Base-by-base conservation (phyloP, 192 early-diverging fungal genomes). In the Coemansia sp. region DNA sequence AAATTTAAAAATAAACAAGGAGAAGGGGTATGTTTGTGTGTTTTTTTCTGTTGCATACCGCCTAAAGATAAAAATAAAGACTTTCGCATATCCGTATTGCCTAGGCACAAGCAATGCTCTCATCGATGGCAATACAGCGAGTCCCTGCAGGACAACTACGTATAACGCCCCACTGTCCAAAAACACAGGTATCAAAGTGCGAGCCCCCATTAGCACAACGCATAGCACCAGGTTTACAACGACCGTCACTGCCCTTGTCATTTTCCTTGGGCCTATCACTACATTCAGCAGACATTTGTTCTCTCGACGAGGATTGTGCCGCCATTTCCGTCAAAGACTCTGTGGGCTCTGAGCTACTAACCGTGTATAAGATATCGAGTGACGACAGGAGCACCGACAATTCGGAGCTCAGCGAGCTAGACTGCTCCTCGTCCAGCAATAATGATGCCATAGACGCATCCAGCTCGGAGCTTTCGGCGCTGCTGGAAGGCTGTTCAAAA, bases 111-210 rank as follows among this genome's bases (percentile, higher is more conserved):
- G 56, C 58, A 52, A 77, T 77, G 12, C 52, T 42, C 10, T 61
- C 26, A 1, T 29, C 54, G 3, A 68, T 33, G 1, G 61, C 12
- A 24, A 65, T 50, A 24, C 74, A 77, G 3, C 40, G 38, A 1
- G 74, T 77, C 26, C 68, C 68, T 15, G 38, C 33, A 36, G 61
- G 44, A 41, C 74, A 77, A 0, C 40, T 44, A n/a, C 74, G 63
- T 11, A 77, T 40, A 18, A 58, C 58, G 15, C 74, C 74, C 74
- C 74, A 76, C 19, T 48, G 56, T 9, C 68, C 68, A 67, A 56
- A 57, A n/a, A 76, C 54, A 14, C 74, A 76, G 8, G 74, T 76
- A 40, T 76, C 74, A 24, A 76, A 76, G 5, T 43, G 6, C 17
- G 10, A 9, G 4, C 35, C 56, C 3, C 55, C 68, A 2, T 15